Evolutionary conservation across 306 rosid genomes (phyloP), one percentile per base, ranked within the genome.

Genomic region (Gillenia trifoliata): DNA sequence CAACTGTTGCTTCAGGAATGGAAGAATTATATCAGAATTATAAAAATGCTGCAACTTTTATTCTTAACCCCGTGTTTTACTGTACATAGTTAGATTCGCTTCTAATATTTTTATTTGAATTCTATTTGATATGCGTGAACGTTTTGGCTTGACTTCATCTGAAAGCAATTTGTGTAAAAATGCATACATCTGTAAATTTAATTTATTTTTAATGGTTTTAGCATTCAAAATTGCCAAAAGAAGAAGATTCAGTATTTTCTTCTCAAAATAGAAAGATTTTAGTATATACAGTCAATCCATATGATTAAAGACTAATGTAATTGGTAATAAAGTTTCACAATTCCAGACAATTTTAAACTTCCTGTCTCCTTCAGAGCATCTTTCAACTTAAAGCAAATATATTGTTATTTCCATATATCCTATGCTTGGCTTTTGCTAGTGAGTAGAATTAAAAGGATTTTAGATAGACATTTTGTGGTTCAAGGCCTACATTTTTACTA

Each of bases 1-100:
- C 87, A 30, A 78, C 16, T 79, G 59, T 92, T 84, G 97, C 98
- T 75, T 80, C 77, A 22, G 97, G 92, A 74, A 89, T 95, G 99
- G 92, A 92, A 87, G 93, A 90, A 69, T 68, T 95, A 77, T 92
- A 87, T 82, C 79, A 77, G 31, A 89, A 86, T 84, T 95, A 95
- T 72, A 95, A 86, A 81, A 82, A 26, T 41, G 99, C 99, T 3
- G 99, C 92, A 76, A 78, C 76, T 49, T 66, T 77, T 70, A 81
- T 70, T 78, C 61, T 65, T 70, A 20, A 41, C 8, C 80, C 70
- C 38, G 64, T 75, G 34, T 67, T 60, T 61, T 72, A 63, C 56
- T 62, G 29, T 20, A 34, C 70, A 29, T 74, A 43, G 54, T 29
- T 23, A 43, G 28, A 38, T 75, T 33, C 54, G 59, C 63, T 36